Conservation (phyloP, 345 rosid species). For the Dimocarpus longan region DNA sequence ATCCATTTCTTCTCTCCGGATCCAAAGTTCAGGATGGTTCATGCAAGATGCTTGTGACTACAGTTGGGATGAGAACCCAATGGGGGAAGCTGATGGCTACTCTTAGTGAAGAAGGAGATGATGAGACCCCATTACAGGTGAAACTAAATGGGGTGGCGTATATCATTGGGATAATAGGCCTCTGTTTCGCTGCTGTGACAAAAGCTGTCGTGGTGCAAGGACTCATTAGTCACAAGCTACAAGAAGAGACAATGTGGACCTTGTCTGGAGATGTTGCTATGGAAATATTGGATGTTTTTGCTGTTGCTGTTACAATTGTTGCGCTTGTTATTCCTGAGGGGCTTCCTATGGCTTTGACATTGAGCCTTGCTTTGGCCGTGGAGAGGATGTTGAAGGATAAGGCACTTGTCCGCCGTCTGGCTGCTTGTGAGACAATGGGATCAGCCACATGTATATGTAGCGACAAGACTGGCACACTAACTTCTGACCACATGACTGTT, state of each 20-base stretch:
- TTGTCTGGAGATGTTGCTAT: slow-evolving; percentile 69
- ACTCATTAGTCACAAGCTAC: slow-evolving; percentile 53
- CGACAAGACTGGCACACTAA: slow-evolving; percentile 91
- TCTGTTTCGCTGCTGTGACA: slow-evolving; percentile 69
- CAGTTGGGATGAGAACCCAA: slow-evolving; percentile 89
- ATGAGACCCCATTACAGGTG: slow-evolving; percentile 88
- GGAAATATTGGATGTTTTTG: slow-evolving; percentile 65
- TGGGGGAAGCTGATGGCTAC: slow-evolving; percentile 92
- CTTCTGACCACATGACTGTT: slow-evolving; percentile 84
- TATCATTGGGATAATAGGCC: slow-evolving; percentile 74
- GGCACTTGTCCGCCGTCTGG: slow-evolving; percentile 82
- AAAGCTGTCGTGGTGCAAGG: slow-evolving; percentile 78
- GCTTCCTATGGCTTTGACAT: slow-evolving; percentile 86
- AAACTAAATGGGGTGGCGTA: slow-evolving; percentile 82
- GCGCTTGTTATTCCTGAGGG: slow-evolving; percentile 97
- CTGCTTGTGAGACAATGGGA: slow-evolving; percentile 98
- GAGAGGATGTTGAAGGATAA: slow-evolving; percentile 92
- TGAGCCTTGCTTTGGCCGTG: slow-evolving; percentile 95
- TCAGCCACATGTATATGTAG: slow-evolving; percentile 92
- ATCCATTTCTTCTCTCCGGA: slow-evolving; percentile 77
- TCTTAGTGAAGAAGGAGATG: slow-evolving; percentile 71
- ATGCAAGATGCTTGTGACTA: slow-evolving; percentile 80
- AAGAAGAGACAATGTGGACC: slow-evolving; percentile 53
- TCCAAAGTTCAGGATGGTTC: slow-evolving; percentile 75
- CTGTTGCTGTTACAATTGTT: slow-evolving; percentile 79